These are phyloP conservation scores for Lepidium didymum DNA, from an alignment of 345 rosid species.

Conservation along the genomic window DNA sequence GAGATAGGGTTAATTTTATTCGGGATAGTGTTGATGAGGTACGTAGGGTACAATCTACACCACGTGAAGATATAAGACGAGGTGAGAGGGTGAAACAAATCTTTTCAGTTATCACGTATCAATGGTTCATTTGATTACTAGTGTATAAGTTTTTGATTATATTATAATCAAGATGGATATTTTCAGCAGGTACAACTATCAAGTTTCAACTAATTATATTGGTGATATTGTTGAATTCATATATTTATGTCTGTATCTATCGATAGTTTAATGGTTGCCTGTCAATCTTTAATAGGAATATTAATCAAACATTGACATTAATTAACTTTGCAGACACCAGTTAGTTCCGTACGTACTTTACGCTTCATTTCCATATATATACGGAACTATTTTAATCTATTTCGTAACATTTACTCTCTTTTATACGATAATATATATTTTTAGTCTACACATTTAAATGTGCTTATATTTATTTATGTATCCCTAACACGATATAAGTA, in stretches of 20 bases:
- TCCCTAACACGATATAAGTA: no score
- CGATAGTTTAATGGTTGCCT: not conserved
- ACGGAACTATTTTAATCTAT: not conserved
- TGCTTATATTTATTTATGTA: no score
- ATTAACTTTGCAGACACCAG: constrained; percentile 12
- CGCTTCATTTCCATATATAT: not conserved
- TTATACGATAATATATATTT: no score
- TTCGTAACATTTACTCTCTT: not conserved
- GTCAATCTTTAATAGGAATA: not conserved
- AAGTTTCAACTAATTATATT: constrained; percentile 10
- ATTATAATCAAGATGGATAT: constrained; percentile 2
- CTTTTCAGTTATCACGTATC: no score
- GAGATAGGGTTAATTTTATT: no score
- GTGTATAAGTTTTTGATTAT: not conserved
- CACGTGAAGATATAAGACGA: no score
- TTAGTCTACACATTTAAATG: no score
- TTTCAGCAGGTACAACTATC: not conserved
- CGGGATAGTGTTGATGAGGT: no score
- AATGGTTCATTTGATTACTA: not conserved
- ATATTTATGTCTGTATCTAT: not conserved
- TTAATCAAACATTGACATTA: not conserved
- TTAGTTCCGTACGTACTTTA: not conserved
- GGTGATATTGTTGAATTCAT: constrained; percentile 1
- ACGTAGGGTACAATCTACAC: no score
- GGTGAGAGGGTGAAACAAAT: no score